Percentiles rank a stretch among this genome's conserved stretches.
Evolutionary conservation across 1,139 yeast species (phyloP).

Genomic region (Zhuliangozyma parablackwelliae): DNA sequence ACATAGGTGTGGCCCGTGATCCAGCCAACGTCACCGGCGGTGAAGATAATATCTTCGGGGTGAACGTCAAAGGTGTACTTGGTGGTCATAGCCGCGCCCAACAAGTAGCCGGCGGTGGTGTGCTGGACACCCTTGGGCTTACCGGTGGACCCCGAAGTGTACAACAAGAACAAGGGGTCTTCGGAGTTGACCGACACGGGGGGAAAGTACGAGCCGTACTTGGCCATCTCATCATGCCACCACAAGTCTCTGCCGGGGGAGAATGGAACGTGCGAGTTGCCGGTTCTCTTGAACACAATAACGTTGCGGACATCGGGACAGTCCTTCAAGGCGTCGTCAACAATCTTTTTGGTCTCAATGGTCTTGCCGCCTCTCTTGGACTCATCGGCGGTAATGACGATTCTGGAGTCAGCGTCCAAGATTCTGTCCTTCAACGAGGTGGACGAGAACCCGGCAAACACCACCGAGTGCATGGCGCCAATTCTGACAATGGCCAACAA

Average conservation of each 20-base stretch:
- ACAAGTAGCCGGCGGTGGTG: conserved; percentile 73
- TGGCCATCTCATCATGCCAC: conserved; percentile 75
- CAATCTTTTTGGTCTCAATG: conserved; percentile 77
- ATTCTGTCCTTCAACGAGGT: conserved; percentile 75
- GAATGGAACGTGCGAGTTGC: conserved; percentile 63
- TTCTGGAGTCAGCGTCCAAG: conserved; percentile 67
- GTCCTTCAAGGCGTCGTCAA: conserved; percentile 71
- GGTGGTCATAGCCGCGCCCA: conserved; percentile 67
- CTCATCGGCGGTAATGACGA: conserved; percentile 78
- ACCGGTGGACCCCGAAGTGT: conserved; percentile 69
- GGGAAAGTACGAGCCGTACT: conserved; percentile 61
- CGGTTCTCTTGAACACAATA: conserved; percentile 70
- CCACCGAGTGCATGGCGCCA: conserved; percentile 81
- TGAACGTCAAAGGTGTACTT: conserved; percentile 76
- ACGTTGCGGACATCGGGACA: conserved; percentile 69
- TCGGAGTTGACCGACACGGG: conserved; percentile 59
- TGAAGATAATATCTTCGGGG: conserved; percentile 65
- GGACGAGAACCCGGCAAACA: conserved; percentile 79
- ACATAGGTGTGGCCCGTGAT: conserved; percentile 84
- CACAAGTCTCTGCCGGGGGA: conserved; percentile 62
- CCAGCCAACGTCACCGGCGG: conserved; percentile 91
- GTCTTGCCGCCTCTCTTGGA: conserved; percentile 80
- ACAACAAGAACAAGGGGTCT: conserved; percentile 60
- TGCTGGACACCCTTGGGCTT: conserved; percentile 71
- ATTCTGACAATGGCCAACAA: conserved; percentile 70